Evolutionary conservation across 352 stramenopile genomes (phyloP).

Genomic region (Globisporangium viniferum): DNA sequence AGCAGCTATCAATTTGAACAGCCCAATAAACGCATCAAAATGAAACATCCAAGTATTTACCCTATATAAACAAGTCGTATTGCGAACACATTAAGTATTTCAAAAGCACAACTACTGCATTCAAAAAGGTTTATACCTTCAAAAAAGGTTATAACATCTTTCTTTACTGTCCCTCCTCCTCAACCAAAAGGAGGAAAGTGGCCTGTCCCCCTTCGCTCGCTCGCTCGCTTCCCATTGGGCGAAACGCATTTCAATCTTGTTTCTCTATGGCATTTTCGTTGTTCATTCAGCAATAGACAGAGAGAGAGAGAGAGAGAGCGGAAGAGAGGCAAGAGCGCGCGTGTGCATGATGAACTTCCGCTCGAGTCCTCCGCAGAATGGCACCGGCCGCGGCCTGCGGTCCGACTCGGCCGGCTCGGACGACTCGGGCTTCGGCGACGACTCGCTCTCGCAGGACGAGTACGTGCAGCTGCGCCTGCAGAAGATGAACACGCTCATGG

Average conservation of each 20-base stretch:
- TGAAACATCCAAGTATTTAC: too few species aligned
- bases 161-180: too few species aligned
- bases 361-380: neutral
- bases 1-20: too few species aligned
- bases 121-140: too few species aligned
- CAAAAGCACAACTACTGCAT: too few species aligned
- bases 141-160: too few species aligned
- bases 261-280: neutral
- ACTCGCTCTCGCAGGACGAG: slow-evolving; percentile 45
- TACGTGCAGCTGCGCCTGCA: slow-evolving; percentile 46
- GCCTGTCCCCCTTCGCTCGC: too few species aligned
- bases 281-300: neutral
- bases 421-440: slow-evolving; percentile 51
- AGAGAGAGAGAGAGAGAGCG: neutral
- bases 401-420: slow-evolving; percentile 37
- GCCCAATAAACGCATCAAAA: too few species aligned
- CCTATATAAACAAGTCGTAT: too few species aligned
- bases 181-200: too few species aligned
- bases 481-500: slow-evolving; percentile 54
- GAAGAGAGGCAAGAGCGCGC: neutral
- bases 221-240: too few species aligned
- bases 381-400: slow-evolving; percentile 9
- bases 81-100: too few species aligned
- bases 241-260: neutral
- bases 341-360: slow-evolving; percentile 9